Percentiles rank a stretch among this genome's conserved stretches.
phyloP scores from a whole-genome alignment of 140 eudicot genomes.

The Oenanthe javanica region DNA sequence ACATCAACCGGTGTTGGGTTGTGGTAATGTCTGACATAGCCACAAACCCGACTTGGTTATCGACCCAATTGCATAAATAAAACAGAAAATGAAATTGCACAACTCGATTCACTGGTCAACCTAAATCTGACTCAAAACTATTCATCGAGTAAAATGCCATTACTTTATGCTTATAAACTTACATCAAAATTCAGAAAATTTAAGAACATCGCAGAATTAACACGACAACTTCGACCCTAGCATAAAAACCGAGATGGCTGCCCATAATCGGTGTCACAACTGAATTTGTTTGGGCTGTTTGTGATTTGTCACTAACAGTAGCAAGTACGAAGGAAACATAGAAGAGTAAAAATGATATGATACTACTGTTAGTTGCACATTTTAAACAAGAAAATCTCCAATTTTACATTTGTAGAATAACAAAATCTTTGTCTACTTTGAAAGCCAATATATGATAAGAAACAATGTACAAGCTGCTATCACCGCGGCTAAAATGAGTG shows the following conservation, averaged over 20 bases:
- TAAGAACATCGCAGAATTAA: not conserved
- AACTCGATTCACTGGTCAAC: too few species aligned
- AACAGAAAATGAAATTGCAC: too few species aligned
- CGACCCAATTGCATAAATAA: too few species aligned
- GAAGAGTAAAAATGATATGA: not conserved
- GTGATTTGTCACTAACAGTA: not conserved
- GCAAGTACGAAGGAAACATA: not conserved
- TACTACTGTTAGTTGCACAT: not conserved
- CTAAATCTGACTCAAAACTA: not conserved
- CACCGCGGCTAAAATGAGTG: slow-evolving; percentile 56
- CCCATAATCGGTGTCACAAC: not conserved
- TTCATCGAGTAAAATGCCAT: not conserved
- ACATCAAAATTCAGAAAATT: not conserved
- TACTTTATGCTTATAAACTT: not conserved
- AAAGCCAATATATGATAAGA: slow-evolving; percentile 61
- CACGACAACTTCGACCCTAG: not conserved
- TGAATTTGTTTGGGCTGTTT: not conserved
- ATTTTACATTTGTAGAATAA: not conserved
- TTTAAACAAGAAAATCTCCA: slow-evolving; percentile 15
- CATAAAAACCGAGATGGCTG: not conserved
- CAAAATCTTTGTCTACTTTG: slow-evolving; percentile 28
- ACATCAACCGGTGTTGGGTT: too few species aligned
- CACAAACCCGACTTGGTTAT: too few species aligned
- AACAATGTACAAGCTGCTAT: slow-evolving; percentile 67
- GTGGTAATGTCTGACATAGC: too few species aligned